phyloP scores from a whole-genome alignment of 2,329 filamentous ascomycete genomes.

The Thelonectria blattea region DNA sequence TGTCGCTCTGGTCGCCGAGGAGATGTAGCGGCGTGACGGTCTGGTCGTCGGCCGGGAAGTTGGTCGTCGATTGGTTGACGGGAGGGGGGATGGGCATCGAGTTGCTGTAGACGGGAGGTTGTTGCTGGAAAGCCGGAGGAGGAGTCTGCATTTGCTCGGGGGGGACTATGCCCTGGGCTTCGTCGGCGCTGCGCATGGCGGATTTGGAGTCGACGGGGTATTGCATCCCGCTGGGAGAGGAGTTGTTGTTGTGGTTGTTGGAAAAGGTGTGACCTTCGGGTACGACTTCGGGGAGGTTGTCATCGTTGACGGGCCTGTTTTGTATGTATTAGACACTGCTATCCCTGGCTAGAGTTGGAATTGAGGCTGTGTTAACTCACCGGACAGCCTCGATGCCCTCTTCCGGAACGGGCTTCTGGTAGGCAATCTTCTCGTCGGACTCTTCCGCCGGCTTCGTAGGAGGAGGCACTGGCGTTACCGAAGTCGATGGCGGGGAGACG shows the following conservation, averaged over 20 bases:
- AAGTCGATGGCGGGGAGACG: conserved; percentile 34
- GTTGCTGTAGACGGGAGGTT: not conserved
- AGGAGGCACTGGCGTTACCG: conserved; percentile 14
- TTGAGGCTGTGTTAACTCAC: not conserved
- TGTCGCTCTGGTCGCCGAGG: conserved; percentile 33
- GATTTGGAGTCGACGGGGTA: not conserved
- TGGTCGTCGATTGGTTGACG: not conserved
- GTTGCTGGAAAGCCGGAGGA: not conserved
- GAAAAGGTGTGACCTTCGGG: not conserved
- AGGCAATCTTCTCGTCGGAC: conserved; percentile 32
- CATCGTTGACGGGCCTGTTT: conserved; percentile 22
- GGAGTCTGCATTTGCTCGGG: conserved; percentile 6
- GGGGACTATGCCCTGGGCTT: not conserved
- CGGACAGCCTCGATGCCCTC: conserved; percentile 13
- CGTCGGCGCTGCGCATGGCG: conserved; percentile 9
- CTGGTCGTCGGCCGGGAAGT: not conserved
- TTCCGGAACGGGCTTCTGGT: conserved; percentile 5
- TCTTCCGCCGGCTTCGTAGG: conserved; percentile 2
- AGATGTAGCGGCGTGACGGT: conserved; percentile 37
- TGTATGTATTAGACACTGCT: conserved; percentile 3
- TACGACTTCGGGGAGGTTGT: conserved; percentile 37
- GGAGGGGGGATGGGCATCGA: not conserved
- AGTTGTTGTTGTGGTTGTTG: not conserved
- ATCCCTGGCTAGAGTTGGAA: not conserved
- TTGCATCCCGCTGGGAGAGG: not conserved